Evolutionary conservation across 495 filamentous ascomycete species (phyloP), one percentile per base, ranked within the genome.

Genomic region (Neurospora tetrasperma): DNA sequence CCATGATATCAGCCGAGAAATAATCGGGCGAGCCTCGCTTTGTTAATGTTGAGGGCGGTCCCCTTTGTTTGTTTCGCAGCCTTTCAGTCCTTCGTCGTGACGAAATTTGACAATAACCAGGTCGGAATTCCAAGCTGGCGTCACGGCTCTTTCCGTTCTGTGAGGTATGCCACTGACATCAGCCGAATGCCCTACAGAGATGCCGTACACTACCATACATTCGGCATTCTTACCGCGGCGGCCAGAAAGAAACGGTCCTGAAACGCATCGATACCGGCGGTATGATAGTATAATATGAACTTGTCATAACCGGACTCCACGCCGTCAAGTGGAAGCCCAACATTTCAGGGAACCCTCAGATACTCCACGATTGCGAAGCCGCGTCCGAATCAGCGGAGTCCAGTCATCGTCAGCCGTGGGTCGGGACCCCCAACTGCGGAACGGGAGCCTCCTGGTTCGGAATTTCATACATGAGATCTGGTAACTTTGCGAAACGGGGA

Each of bases 371-470:
- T 35, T 66, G 54, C 14, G 14, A 66, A 66, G 54, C 54, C 27
- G 54, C 54, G 54, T 35, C 27, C 54, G 54, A 66, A 35, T 66
- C 54, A 35, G 35, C 54, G 14, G 27, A 66, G 54, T 31, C 27
- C 27, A 31, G 27, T 31, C 27, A 2, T 66, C 27, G 54, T 35
- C 54, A 35, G 54, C 54, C 27, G 54, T 66, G 54, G 54, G 54
- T 66, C 27, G 54, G 54, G 54, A 69, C 39, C 48, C 43, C 35
- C 43, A 41, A 72, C 54, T 66, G 54, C 54, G 41, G 69, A 70
- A 70, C 69, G 69, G 41, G 38, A 70, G 69, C 69, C 69, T 70
- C 69, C 69, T 44, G 70, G 42, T 48, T 35, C 70, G 38, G 70
- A 11, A 71, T 42, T 44, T 35, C 35, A 54, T 31, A 41, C 70